These are phyloP conservation scores for Stephania yunnanensis DNA, from an alignment of 164 flowering plant genomes.

Conservation along the genomic window DNA sequence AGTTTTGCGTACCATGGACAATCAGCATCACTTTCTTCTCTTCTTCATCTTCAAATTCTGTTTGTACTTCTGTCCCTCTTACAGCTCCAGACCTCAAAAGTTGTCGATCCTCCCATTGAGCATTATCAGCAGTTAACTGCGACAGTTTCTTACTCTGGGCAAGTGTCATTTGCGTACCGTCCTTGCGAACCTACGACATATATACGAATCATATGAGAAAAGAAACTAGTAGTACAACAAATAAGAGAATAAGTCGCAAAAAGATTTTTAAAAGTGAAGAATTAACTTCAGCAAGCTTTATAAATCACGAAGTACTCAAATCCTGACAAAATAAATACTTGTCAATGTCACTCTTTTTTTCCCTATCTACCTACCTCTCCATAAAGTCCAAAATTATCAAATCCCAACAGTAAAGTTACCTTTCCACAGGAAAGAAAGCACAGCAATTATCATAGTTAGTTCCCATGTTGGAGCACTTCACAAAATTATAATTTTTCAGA, in stretches of 20 bases:
- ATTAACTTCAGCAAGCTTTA: background rate
- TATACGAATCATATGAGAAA: background rate
- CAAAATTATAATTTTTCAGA: background rate
- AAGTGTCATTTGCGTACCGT: constrained; percentile 86
- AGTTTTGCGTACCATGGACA: constrained; percentile 68
- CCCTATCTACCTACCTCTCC: too few species aligned
- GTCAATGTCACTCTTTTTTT: too few species aligned
- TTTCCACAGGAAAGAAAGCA: too few species aligned
- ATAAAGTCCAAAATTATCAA: too few species aligned
- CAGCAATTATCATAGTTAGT: too few species aligned
- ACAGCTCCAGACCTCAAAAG: constrained; percentile 98
- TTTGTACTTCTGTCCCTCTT: constrained; percentile 90
- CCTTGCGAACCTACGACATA: constrained; percentile 59
- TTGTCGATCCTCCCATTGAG: constrained; percentile 97
- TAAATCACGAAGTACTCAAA: too few species aligned
- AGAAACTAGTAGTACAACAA: background rate
- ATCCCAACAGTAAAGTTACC: too few species aligned
- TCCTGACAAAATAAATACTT: too few species aligned
- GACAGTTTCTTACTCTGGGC: constrained; percentile 91
- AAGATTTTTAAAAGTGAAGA: background rate
- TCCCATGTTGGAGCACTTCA: background rate
- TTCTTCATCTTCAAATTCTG: constrained; percentile 96
- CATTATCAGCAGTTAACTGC: constrained; percentile 86
- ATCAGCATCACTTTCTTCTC: constrained; percentile 90
- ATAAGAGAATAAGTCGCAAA: background rate